Conservation (phyloP, 2,329 filamentous ascomycete species). For the Alternaria sp. region DNA sequence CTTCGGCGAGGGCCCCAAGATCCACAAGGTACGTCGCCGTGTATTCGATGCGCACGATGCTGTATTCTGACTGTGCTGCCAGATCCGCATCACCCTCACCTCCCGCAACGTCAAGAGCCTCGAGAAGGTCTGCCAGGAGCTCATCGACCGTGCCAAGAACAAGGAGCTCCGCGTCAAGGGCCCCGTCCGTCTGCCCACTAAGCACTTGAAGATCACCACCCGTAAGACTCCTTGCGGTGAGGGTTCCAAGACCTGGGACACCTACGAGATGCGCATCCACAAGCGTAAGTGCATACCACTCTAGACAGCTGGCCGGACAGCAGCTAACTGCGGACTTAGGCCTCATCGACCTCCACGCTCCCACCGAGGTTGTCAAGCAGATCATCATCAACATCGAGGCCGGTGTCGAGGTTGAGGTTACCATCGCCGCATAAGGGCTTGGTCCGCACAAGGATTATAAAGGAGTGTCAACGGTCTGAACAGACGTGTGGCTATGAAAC, state of each 20-base stretch:
- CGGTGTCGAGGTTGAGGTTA: slow-evolving; percentile 91
- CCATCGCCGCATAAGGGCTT: slow-evolving; percentile 75
- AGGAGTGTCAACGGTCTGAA: slow-evolving; percentile 12
- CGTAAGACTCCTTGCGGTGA: slow-evolving; percentile 99
- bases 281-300: slow-evolving; percentile 66
- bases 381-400: slow-evolving; percentile 97
- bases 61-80: not conserved
- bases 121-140: slow-evolving; percentile 89
- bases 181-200: slow-evolving; percentile 95
- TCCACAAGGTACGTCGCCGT: slow-evolving; percentile 67
- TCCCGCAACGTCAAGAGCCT: slow-evolving; percentile 92
- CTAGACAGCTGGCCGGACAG: not conserved
- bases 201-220: slow-evolving; percentile 95
- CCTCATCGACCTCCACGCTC: slow-evolving; percentile 96
- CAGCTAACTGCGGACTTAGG: slow-evolving; percentile 15
- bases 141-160: slow-evolving; percentile 97
- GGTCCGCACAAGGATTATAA: slow-evolving; percentile 17
- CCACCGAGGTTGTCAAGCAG: slow-evolving; percentile 96
- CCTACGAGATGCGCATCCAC: slow-evolving; percentile 99
- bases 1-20: slow-evolving; percentile 90
- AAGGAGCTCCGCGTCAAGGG: slow-evolving; percentile 99
- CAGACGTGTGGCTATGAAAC: slow-evolving; percentile 32
- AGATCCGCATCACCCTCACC: slow-evolving; percentile 96
- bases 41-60: not conserved
- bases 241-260: slow-evolving; percentile 99